A percentile compares a stretch with the other conserved stretches of the same genome.
These are phyloP conservation scores for Chlamydomonas asymmetrica DNA, from an alignment of 139 green algal genomes.

Conservation along the genomic window DNA sequence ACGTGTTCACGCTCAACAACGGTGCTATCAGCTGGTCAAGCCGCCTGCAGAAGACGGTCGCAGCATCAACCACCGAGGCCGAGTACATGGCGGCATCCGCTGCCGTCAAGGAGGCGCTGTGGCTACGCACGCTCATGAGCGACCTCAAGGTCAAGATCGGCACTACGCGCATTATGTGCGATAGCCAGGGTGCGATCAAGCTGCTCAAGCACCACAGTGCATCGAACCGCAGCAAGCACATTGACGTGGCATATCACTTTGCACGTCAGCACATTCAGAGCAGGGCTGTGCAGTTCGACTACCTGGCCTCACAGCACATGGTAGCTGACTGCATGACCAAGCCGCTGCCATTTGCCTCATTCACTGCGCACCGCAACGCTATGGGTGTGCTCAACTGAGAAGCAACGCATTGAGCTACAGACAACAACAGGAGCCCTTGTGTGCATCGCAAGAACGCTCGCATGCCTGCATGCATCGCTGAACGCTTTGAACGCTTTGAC, in stretches of 20 bases:
- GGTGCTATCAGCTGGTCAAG: constrained; percentile 16
- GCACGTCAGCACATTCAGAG: constrained; percentile 16
- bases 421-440: too few relatives aligned
- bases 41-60: constrained; percentile 48
- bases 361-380: too few relatives aligned
- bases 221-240: constrained; percentile 43
- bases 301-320: constrained; percentile 18
- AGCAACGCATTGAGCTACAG: too few relatives aligned
- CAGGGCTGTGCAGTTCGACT: constrained; percentile 25
- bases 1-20: background rate
- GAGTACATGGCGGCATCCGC: constrained; percentile 47
- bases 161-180: constrained; percentile 15
- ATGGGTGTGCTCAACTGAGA: too few relatives aligned
- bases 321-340: constrained; percentile 41
- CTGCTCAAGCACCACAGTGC: constrained; percentile 32
- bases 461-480: too few relatives aligned
- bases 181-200: constrained; percentile 45
- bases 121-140: constrained; percentile 31
- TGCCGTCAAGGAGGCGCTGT: constrained; percentile 46
- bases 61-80: constrained; percentile 42
- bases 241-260: constrained; percentile 41
- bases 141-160: constrained; percentile 19
- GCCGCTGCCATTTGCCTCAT: constrained; percentile 14
- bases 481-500: too few relatives aligned
- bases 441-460: too few relatives aligned